Conservation (phyloP, 2,329 filamentous ascomycete genomes). For the Corinectria fuckeliana region DNA sequence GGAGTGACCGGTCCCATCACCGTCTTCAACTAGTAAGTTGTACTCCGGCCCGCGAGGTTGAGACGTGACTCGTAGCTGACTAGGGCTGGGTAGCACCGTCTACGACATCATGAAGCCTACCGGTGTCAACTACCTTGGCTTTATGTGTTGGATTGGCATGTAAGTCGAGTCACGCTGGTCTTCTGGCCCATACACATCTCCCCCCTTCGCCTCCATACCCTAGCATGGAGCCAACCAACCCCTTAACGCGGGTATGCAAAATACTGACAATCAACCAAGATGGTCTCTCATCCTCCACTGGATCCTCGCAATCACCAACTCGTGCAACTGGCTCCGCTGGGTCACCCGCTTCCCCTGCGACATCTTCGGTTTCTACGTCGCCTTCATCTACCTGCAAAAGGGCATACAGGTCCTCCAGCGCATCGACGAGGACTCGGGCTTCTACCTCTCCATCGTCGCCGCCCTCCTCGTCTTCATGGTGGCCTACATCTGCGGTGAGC, state of each 20-base stretch:
- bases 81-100: slow-evolving; percentile 66
- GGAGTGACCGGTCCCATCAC: slow-evolving; percentile 92
- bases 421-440: slow-evolving; percentile 69
- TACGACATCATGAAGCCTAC: slow-evolving; percentile 84
- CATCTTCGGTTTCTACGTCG: slow-evolving; percentile 93
- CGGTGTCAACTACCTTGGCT: slow-evolving; percentile 82
- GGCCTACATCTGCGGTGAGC: slow-evolving; percentile 74
- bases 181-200: no score
- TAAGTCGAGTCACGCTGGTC: slow-evolving; percentile 46
- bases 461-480: slow-evolving; percentile 79
- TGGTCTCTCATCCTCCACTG: slow-evolving; percentile 88
- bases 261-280: slow-evolving; percentile 46
- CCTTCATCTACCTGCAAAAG: slow-evolving; percentile 90
- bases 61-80: slow-evolving; percentile 7
- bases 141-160: slow-evolving; percentile 92
- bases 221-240: no score
- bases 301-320: slow-evolving; percentile 82
- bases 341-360: slow-evolving; percentile 93
- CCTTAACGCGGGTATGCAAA: neutral
- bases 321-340: slow-evolving; percentile 87
- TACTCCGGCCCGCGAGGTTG: neutral
- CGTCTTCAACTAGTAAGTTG: slow-evolving; percentile 81
- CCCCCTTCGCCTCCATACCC: neutral
- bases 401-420: slow-evolving; percentile 84
- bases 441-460: slow-evolving; percentile 82